phyloP scores from a whole-genome alignment of 768 basidiomycete species.

The Terana coerulea region DNA sequence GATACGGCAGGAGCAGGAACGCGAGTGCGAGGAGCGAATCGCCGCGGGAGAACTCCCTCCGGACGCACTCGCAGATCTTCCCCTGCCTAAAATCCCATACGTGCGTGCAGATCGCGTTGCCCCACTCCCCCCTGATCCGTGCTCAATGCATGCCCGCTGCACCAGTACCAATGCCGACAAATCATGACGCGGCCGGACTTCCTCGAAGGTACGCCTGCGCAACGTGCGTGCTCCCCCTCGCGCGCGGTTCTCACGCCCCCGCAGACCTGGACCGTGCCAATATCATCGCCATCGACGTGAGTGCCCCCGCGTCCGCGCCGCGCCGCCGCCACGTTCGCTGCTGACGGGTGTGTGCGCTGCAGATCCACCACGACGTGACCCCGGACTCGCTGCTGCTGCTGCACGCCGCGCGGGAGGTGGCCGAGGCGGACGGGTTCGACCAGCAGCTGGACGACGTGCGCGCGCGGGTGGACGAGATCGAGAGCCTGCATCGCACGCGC shows the following conservation, averaged over 20 bases:
- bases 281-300: constrained; percentile 76
- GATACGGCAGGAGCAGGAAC: constrained; percentile 46
- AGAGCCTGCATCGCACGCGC: constrained; percentile 74
- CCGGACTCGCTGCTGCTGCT: constrained; percentile 79
- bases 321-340: constrained; percentile 5
- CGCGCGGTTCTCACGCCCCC: neutral
- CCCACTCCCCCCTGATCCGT: constrained; percentile 12
- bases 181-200: constrained; percentile 87
- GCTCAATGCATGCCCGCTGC: constrained; percentile 5
- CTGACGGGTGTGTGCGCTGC: constrained; percentile 13
- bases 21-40: constrained; percentile 36
- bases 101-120: constrained; percentile 30
- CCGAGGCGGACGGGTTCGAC: constrained; percentile 73
- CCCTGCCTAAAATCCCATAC: constrained; percentile 62
- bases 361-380: constrained; percentile 73
- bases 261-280: constrained; percentile 64
- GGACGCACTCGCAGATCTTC: constrained; percentile 39
- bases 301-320: no score
- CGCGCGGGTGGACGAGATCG: constrained; percentile 81
- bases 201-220: constrained; percentile 53
- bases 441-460: constrained; percentile 71
- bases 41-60: constrained; percentile 31
- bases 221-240: constrained; percentile 1
- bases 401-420: constrained; percentile 67
- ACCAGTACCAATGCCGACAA: constrained; percentile 64